Percentiles rank a stretch among this genome's conserved stretches.
phyloP scores from a whole-genome alignment of 495 filamentous ascomycete species.

The Darksidea phi region DNA sequence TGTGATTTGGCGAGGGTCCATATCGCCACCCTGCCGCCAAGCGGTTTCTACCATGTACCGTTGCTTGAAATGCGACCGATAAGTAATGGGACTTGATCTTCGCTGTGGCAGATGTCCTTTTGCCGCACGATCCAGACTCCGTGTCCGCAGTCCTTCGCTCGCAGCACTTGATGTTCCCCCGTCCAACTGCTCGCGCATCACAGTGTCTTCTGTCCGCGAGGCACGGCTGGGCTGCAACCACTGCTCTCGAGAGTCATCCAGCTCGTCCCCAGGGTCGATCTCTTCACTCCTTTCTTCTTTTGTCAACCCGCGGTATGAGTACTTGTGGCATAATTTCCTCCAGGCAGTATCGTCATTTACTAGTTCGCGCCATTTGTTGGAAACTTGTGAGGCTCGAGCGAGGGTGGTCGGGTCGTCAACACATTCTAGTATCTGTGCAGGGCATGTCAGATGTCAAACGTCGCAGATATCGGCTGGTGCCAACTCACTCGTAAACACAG shows the following conservation, averaged over 20 bases:
- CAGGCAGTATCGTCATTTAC: conserved; percentile 95
- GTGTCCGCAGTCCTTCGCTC: conserved; percentile 26
- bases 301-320: conserved; percentile 70
- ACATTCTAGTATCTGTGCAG: conserved; percentile 28
- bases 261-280: conserved; percentile 19
- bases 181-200: conserved; percentile 17
- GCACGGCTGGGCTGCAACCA: conserved; percentile 14
- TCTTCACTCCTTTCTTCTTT: conserved; percentile 34
- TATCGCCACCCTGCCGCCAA: conserved; percentile 84
- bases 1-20: conserved; percentile 77
- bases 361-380: conserved; percentile 85
- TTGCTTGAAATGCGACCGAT: conserved; percentile 96
- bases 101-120: conserved; percentile 12
- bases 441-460: conserved; percentile 67
- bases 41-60: conserved; percentile 95
- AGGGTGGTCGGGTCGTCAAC: conserved; percentile 91
- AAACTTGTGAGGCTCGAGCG: conserved; percentile 89
- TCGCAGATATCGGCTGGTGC: conserved; percentile 53
- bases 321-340: conserved; percentile 93
- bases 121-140: conserved; percentile 33
- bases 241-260: conserved; percentile 8
- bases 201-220: conserved; percentile 18
- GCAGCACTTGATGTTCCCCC: conserved; percentile 3
- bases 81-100: conserved; percentile 59
- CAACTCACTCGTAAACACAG: conserved; percentile 75